A percentile compares a stretch with the other conserved stretches of the same genome.
These are phyloP conservation scores for Salix caprea DNA, from an alignment of 345 rosid genomes.

Conservation along the genomic window DNA sequence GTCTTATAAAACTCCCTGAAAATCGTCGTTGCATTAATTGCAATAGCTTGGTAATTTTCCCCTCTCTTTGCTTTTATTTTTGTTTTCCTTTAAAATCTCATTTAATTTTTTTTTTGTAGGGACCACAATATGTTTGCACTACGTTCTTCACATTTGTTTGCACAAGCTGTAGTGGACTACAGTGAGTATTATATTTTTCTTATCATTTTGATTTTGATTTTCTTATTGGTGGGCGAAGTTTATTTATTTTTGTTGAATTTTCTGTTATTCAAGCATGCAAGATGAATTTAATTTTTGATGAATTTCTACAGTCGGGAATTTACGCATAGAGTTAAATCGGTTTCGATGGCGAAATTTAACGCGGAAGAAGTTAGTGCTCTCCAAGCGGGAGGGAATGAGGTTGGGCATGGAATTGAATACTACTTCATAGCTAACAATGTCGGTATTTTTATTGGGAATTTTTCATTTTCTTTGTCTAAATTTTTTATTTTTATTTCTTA, in stretches of 20 bases:
- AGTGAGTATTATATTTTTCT: conserved; percentile 42
- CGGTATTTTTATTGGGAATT: not conserved
- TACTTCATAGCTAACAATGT: not conserved
- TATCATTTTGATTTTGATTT: not conserved
- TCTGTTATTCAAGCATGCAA: not conserved
- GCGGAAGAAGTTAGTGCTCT: conserved; percentile 76
- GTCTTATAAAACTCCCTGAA: conserved; percentile 67
- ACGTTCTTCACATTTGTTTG: conserved; percentile 86
- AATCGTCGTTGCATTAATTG: conserved; percentile 86
- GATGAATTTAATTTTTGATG: not conserved
- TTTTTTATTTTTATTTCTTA: not conserved
- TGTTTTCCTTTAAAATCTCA: not conserved
- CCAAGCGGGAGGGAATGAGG: conserved; percentile 86
- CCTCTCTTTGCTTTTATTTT: not conserved
- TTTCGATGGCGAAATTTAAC: conserved; percentile 87
- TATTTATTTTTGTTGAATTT: not conserved
- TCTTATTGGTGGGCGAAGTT: not conserved
- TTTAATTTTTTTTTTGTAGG: conserved; percentile 41
- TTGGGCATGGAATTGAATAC: not conserved
- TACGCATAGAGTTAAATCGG: conserved; percentile 83
- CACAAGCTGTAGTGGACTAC: conserved; percentile 78
- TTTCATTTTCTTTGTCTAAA: not conserved
- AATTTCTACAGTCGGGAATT: conserved; percentile 66
- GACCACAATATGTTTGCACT: conserved; percentile 93
- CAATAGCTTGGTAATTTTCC: conserved; percentile 53